These are phyloP conservation scores for Hypericum perforatum DNA, from an alignment of 345 rosid genomes.

Conservation along the genomic window DNA sequence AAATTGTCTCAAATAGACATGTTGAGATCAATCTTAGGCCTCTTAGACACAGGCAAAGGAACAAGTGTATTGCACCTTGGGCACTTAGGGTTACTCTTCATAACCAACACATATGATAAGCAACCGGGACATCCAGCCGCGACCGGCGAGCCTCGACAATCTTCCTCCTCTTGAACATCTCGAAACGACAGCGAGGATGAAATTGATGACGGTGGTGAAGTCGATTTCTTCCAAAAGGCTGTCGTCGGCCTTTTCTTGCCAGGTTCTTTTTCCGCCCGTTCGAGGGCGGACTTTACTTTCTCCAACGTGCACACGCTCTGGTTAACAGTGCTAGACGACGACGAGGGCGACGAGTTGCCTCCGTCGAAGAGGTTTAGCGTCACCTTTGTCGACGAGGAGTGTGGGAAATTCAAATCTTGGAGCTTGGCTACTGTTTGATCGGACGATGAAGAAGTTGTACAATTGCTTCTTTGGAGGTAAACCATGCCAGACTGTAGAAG, in stretches of 20 bases:
- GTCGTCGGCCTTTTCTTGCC: conserved; percentile 27
- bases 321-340: conserved; percentile 26
- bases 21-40: conserved; percentile 67
- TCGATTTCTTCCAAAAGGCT: conserved; percentile 23
- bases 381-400: conserved; percentile 20
- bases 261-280: conserved; percentile 53
- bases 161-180: conserved; percentile 12
- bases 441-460: conserved; percentile 32
- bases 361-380: conserved; percentile 41
- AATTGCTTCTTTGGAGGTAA: conserved; percentile 55
- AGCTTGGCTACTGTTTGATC: conserved; percentile 39
- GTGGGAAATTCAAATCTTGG: conserved; percentile 66
- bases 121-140: conserved; percentile 83
- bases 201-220: conserved; percentile 14
- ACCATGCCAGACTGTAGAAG: conserved; percentile 76
- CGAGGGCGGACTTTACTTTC: conserved; percentile 67
- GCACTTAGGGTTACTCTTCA: conserved; percentile 56
- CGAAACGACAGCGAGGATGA: conserved; percentile 17
- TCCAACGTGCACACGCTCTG: conserved; percentile 92
- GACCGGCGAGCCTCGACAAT: conserved; percentile 9
- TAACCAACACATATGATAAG: conserved; percentile 66
- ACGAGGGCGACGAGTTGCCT: conserved; percentile 13
- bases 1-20: conserved; percentile 40
- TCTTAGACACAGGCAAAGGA: conserved; percentile 43
- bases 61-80: conserved; percentile 65